These are phyloP conservation scores for Miscanthus lutarioriparius DNA, from an alignment of 176 grass and related monocot genomes.

Conservation along the genomic window DNA sequence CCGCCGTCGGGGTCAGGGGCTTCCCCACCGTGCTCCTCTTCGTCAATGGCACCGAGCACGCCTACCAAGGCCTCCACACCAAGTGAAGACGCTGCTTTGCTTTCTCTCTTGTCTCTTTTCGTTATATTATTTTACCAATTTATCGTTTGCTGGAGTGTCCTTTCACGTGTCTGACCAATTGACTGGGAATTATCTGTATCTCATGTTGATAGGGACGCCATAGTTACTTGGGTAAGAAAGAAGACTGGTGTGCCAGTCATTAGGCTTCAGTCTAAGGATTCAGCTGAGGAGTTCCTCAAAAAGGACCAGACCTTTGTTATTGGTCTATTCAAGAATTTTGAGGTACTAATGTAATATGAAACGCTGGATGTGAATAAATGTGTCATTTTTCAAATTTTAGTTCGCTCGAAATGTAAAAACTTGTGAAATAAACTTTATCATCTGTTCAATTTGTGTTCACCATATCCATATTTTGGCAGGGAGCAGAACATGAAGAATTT, in stretches of 20 bases:
- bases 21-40: constrained; percentile 90
- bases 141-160: neutral
- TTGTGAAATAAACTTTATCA: neutral
- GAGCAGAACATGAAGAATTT: constrained; percentile 64
- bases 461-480: constrained; percentile 47
- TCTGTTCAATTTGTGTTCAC: constrained; percentile 12
- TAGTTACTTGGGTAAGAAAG: constrained; percentile 96
- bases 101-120: neutral
- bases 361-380: neutral
- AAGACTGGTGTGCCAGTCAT: constrained; percentile 74
- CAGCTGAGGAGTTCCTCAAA: constrained; percentile 66
- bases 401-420: neutral
- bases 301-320: constrained; percentile 60
- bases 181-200: neutral
- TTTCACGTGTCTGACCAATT: constrained; percentile 26
- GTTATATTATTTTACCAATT: neutral
- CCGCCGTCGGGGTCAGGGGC: constrained; percentile 67
- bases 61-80: constrained; percentile 80
- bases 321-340: constrained; percentile 73
- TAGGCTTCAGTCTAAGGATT: constrained; percentile 63
- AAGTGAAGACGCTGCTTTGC: constrained; percentile 43
- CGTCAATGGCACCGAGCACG: constrained; percentile 65
- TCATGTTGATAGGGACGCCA: constrained; percentile 68
- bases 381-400: neutral
- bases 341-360: constrained; percentile 45